These are phyloP conservation scores for Saururus chinensis DNA, from an alignment of 164 flowering plant genomes.

Conservation along the genomic window DNA sequence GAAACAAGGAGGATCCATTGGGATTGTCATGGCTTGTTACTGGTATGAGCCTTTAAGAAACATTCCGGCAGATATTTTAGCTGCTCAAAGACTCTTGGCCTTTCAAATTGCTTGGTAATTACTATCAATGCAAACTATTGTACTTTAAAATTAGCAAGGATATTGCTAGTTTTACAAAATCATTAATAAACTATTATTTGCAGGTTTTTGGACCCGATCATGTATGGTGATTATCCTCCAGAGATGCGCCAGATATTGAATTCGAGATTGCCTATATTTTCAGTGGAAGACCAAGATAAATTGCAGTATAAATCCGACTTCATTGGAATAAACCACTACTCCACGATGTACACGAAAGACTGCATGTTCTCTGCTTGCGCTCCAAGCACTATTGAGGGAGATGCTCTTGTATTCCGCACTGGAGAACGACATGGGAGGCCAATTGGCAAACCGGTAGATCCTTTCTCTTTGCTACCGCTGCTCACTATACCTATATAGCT, in stretches of 20 bases:
- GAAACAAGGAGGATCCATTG: slow-evolving; percentile 9
- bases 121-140: neutral
- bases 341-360: slow-evolving; percentile 12
- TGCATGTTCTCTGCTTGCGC: slow-evolving; percentile 10
- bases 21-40: slow-evolving; percentile 3
- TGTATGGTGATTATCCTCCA: slow-evolving; percentile 31
- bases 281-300: slow-evolving; percentile 13
- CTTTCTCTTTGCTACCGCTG: neutral
- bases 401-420: neutral
- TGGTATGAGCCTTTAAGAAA: slow-evolving; percentile 9
- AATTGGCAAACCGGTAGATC: slow-evolving; percentile 11
- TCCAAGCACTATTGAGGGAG: neutral
- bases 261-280: slow-evolving; percentile 15
- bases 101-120: slow-evolving; percentile 6
- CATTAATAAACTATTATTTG: neutral
- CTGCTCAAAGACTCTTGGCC: slow-evolving; percentile 4
- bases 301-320: slow-evolving; percentile 24
- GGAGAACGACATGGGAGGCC: slow-evolving; percentile 10
- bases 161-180: neutral
- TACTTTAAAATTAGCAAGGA: neutral
- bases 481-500: no score
- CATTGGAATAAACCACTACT: slow-evolving; percentile 21
- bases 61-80: slow-evolving; percentile 4
- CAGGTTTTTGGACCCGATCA: slow-evolving; percentile 35
- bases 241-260: slow-evolving; percentile 23